These are phyloP conservation scores for Acacia pycnantha DNA, from an alignment of 331 rosid genomes.

Conservation along the genomic window DNA sequence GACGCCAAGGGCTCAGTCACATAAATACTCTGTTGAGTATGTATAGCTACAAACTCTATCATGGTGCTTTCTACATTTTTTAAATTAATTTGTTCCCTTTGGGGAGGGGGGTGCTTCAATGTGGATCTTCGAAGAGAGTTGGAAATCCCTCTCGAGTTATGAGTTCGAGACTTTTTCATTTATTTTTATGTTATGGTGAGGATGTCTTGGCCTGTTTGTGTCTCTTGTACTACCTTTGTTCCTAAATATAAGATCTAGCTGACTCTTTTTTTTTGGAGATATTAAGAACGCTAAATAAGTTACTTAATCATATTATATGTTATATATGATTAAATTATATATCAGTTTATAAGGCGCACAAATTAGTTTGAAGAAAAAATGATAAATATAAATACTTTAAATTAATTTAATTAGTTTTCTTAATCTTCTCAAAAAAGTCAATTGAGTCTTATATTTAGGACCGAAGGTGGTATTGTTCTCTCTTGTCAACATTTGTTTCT, in stretches of 20 bases:
- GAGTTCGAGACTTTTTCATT: background rate
- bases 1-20: background rate
- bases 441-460: too few relatives aligned
- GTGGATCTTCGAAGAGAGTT: background rate
- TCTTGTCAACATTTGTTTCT: background rate
- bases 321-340: too few relatives aligned
- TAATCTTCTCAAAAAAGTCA: too few relatives aligned
- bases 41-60: background rate
- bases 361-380: too few relatives aligned
- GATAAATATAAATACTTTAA: too few relatives aligned
- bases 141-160: background rate
- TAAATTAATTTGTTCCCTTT: background rate
- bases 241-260: too few relatives aligned
- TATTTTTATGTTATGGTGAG: background rate
- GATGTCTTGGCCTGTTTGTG: background rate
- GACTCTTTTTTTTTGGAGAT: too few relatives aligned
- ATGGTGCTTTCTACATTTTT: background rate
- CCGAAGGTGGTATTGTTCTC: background rate
- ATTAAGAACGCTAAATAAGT: too few relatives aligned
- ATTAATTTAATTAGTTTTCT: too few relatives aligned
- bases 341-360: too few relatives aligned
- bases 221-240: background rate
- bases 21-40: background rate
- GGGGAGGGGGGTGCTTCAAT: background rate
- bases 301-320: too few relatives aligned